These are phyloP conservation scores for Salicornia ramosissima DNA, from an alignment of 148 eudicot genomes.

Conservation along the genomic window DNA sequence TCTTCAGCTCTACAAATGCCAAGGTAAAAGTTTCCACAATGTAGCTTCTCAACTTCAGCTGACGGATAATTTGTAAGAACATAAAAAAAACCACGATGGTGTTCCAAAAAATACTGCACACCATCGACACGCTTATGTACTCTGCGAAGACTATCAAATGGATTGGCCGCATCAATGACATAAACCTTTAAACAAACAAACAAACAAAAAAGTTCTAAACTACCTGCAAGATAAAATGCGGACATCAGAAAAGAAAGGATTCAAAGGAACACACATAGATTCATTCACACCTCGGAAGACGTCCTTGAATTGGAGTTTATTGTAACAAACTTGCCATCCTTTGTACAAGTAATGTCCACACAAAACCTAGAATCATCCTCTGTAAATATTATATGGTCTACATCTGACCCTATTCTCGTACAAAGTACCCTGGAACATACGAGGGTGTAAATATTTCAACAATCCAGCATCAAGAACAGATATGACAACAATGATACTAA, in stretches of 20 bases:
- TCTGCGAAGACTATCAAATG: constrained; percentile 48
- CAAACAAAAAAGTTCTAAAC: neutral
- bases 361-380: constrained; percentile 82
- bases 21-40: constrained; percentile 52
- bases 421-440: constrained; percentile 53
- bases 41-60: constrained; percentile 30
- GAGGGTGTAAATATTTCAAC: constrained; percentile 21
- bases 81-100: constrained; percentile 75
- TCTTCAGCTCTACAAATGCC: constrained; percentile 62
- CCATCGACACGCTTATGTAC: constrained; percentile 68
- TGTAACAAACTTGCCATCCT: constrained; percentile 91
- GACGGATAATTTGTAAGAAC: constrained; percentile 66
- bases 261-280: constrained; percentile 23
- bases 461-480: constrained; percentile 17
- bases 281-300: constrained; percentile 80
- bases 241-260: constrained; percentile 17
- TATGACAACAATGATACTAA: constrained; percentile 11
- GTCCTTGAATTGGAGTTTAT: constrained; percentile 95
- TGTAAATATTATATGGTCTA: constrained; percentile 46
- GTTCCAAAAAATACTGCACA: constrained; percentile 86
- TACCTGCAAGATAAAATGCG: neutral
- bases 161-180: constrained; percentile 54
- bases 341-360: constrained; percentile 86
- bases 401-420: constrained; percentile 49
- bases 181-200: constrained; percentile 58